phyloP scores from a whole-genome alignment of 1,284 basidiomycete species.

The Ceratobasidium sp. region DNA sequence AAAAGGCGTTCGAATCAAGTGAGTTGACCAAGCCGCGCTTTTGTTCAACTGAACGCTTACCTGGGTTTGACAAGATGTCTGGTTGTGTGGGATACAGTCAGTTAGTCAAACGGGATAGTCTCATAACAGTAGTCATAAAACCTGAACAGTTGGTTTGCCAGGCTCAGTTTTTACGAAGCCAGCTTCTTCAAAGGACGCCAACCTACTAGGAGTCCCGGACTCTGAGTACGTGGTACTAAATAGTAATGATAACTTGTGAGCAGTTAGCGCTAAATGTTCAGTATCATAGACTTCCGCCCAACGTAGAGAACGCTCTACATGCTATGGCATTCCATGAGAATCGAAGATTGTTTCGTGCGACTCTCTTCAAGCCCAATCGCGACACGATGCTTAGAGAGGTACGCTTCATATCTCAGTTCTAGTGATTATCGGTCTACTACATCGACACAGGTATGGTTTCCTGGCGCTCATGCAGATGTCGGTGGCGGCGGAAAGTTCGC shows the following conservation, averaged over 20 bases:
- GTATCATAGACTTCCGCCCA: constrained; percentile 29
- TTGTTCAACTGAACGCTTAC: not conserved
- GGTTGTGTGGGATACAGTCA: constrained; percentile 38
- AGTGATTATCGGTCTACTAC: not conserved
- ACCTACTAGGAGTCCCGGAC: constrained; percentile 27
- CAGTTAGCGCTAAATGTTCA: not conserved
- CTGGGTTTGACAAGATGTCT: constrained; percentile 1
- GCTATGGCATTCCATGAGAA: constrained; percentile 46
- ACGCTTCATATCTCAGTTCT: not conserved
- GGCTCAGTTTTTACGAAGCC: not conserved
- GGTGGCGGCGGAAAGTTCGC: constrained; percentile 31
- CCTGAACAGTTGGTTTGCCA: not conserved
- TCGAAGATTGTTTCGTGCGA: constrained; percentile 26
- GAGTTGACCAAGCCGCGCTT: not conserved
- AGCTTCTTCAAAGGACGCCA: not conserved
- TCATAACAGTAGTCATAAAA: not conserved
- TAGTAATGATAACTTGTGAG: not conserved
- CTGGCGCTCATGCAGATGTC: constrained; percentile 45
- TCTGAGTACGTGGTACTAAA: constrained; percentile 20
- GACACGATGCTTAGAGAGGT: constrained; percentile 41
- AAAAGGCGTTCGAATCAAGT: constrained; percentile 17
- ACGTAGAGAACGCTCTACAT: constrained; percentile 45
- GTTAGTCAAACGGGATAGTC: not conserved
- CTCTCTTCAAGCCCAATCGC: constrained; percentile 19
- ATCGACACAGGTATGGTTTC: constrained; percentile 35